Percentiles rank a stretch among this genome's conserved stretches.
phyloP scores from a whole-genome alignment of 495 filamentous ascomycete genomes.

The Podospora bellae-mahoneyi region DNA sequence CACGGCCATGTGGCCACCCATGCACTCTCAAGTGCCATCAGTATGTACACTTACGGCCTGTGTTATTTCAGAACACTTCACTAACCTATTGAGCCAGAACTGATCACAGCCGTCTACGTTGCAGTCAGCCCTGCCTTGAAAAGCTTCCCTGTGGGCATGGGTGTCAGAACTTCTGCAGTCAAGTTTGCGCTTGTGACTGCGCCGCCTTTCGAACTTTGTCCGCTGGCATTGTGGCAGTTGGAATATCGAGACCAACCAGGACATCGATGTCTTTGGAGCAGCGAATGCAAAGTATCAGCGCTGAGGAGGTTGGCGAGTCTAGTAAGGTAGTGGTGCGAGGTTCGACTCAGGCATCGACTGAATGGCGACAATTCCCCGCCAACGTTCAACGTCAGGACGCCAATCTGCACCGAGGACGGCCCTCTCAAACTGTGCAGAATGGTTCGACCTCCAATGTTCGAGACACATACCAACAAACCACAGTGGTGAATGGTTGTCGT shows the following conservation, averaged over 20 bases:
- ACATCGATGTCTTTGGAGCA: slow-evolving; percentile 14
- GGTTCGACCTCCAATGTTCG: slow-evolving; percentile 1
- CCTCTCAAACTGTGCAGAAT: background rate
- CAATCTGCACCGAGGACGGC: background rate
- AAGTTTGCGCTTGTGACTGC: slow-evolving; percentile 39
- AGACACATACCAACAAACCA: slow-evolving; percentile 19
- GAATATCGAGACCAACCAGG: background rate
- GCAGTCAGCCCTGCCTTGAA: slow-evolving; percentile 58
- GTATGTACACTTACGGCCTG: slow-evolving; percentile 25
- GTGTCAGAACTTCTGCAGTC: slow-evolving; percentile 42
- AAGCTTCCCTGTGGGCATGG: slow-evolving; percentile 62
- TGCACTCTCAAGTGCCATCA: slow-evolving; percentile 47
- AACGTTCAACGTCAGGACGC: slow-evolving; percentile 9
- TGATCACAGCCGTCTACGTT: slow-evolving; percentile 59
- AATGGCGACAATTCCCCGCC: background rate
- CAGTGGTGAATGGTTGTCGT: slow-evolving; percentile 15
- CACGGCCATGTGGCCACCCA: slow-evolving; percentile 40
- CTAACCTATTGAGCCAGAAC: slow-evolving; percentile 50
- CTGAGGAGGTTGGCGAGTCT: background rate
- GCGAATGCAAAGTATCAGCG: slow-evolving; percentile 15
- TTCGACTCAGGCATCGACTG: background rate
- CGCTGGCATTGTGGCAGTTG: background rate
- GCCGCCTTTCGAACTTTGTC: slow-evolving; percentile 18
- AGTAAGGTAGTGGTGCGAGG: background rate
- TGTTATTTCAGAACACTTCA: background rate